A percentile compares a stretch with the other conserved stretches of the same genome.
phyloP scores from a whole-genome alignment of 345 rosid species.

The Brassica incana region DNA sequence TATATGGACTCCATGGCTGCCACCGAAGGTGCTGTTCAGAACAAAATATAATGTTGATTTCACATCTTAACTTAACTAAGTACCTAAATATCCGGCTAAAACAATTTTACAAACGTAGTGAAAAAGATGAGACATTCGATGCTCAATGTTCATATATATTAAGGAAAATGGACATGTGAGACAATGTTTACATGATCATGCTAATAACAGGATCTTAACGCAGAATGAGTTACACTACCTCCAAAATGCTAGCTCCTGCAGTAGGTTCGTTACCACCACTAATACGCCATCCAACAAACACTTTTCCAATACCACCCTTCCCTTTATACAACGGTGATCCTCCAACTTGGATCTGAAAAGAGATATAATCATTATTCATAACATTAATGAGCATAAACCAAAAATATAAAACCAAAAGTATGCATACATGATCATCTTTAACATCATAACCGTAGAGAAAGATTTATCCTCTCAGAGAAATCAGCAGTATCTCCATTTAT shows the following conservation, averaged over 20 bases:
- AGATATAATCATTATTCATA: conserved; percentile 5
- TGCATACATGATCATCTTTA: background rate
- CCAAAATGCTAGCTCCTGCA: conserved; percentile 72
- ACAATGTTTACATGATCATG: background rate
- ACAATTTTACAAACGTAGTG: background rate
- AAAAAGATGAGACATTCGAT: conserved; percentile 38
- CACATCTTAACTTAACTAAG: conserved; percentile 8
- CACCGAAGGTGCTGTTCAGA: conserved; percentile 77
- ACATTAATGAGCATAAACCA: background rate
- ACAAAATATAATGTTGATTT: background rate
- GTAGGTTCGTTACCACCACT: conserved; percentile 64
- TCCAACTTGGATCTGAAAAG: conserved; percentile 82
- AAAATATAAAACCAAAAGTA: background rate
- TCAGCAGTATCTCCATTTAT: conserved; percentile 87
- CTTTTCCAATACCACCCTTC: conserved; percentile 98
- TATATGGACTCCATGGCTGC: conserved; percentile 92
- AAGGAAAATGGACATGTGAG: too few species aligned
- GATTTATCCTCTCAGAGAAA: conserved; percentile 70
- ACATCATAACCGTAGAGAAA: background rate
- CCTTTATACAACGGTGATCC: conserved; percentile 91
- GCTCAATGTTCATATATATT: conserved; percentile 93
- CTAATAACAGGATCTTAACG: conserved; percentile 2
- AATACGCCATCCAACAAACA: conserved; percentile 85
- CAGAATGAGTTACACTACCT: conserved; percentile 51
- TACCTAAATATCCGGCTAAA: background rate